These are phyloP conservation scores for Fusarium liriodendri DNA, from an alignment of 2,329 filamentous ascomycete genomes.

Conservation along the genomic window DNA sequence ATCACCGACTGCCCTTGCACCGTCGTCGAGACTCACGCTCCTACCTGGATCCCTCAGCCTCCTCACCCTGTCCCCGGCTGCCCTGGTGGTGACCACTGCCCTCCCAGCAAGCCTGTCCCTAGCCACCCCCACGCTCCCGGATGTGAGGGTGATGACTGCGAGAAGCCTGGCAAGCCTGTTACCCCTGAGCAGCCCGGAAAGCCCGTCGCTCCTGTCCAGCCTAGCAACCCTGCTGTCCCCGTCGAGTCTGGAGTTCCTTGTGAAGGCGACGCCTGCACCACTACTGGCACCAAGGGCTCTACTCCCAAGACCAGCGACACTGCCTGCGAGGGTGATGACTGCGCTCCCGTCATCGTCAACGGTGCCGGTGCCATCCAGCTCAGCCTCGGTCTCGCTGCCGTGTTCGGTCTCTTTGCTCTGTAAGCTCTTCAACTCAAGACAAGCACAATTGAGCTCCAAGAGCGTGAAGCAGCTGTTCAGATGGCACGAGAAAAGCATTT, in stretches of 20 bases:
- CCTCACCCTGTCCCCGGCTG: background rate
- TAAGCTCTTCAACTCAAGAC: slow-evolving; percentile 35
- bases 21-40: slow-evolving; percentile 46
- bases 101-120: slow-evolving; percentile 1
- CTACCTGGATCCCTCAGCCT: slow-evolving; percentile 26
- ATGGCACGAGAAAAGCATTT: slow-evolving; percentile 2
- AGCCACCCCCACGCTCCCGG: slow-evolving; percentile 1
- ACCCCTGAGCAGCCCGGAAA: background rate
- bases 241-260: background rate
- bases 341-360: slow-evolving; percentile 41
- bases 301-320: background rate
- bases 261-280: background rate
- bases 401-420: slow-evolving; percentile 45
- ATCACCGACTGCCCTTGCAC: slow-evolving; percentile 68
- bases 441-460: background rate
- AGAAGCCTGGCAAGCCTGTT: slow-evolving; percentile 4
- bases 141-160: background rate
- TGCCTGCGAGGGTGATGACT: slow-evolving; percentile 10
- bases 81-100: background rate
- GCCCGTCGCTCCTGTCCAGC: background rate
- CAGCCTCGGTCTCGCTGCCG: slow-evolving; percentile 46
- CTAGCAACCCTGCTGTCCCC: too few species aligned
- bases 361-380: slow-evolving; percentile 40
- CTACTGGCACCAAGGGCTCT: background rate
- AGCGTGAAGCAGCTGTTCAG: background rate